Base-by-base conservation (phyloP, 495 filamentous ascomycete species). In the Penicillium canescens region DNA sequence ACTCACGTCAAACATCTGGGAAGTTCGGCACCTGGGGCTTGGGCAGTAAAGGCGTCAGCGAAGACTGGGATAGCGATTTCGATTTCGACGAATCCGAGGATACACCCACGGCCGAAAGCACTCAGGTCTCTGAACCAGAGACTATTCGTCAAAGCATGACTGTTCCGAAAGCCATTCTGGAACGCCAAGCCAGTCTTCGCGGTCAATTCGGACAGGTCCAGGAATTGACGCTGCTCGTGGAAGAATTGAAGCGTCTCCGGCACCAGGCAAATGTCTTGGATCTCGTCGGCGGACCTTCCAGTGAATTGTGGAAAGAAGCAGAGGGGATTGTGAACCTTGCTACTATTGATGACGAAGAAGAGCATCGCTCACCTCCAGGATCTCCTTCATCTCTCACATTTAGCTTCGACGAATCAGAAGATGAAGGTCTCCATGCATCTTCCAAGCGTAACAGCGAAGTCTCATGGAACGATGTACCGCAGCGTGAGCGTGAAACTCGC, bases 1-100 rank as follows among this genome's bases (percentile, higher is more conserved):
- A 86, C 12, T 81, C 72, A 66, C 73, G 70, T 66, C 78, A 78
- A 81, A 75, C 69, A 74, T 82, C 84, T 16, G 84, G 86, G 20
- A 96, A 95, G 59, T 94, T 92, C 61, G 90, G 91, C 40, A 92
- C 91, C 1, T 96, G 91, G 91, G 89, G 89, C 2, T 68, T 93
- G 42, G 88, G 91, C 7, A 86, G 84, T 54, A 96, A 96, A 64
- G 90, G 82, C 14, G 85, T 82, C 18, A 91, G 86, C 56, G 89
- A 93, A 63, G 88, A 92, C 55, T 93, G 79, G 89, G 88, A 91
- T 56, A 88, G 86, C 50, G 89, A 93, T 64, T 93, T 93, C 51
- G 89, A 89, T 20, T 89, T 89, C 59, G 83, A 85, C 33, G 85
- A 85, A 50, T 66, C 68, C 20, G 70, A 78, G 24, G 72, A 77